Evolutionary conservation across 2,329 filamentous ascomycete species (phyloP), one percentile per base, ranked within the genome.

Genomic region (Penicillium brevicompactum): DNA sequence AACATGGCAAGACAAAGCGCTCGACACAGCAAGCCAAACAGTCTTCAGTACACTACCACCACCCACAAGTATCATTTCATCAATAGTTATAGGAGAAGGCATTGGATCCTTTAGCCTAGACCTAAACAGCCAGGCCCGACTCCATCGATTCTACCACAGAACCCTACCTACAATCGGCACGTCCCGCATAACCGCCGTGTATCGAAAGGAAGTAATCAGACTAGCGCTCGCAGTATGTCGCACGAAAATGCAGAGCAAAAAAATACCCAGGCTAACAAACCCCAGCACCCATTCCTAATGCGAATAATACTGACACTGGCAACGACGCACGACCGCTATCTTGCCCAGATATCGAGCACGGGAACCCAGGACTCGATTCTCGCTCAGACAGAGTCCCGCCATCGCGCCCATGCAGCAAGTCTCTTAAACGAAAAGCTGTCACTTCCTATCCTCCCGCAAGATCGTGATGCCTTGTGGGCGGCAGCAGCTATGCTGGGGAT

Each of bases 231-330:
- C 53, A 18, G 60, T 61, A 49, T 42, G 47, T 18, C 10, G 5
- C 14, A 3, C 2, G 14, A 14, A 9, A 10, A 4, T 11, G 13
- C 11, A 6, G 18, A 18, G 18, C 18, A 22, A 32, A 16, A 9
- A 45, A 8, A 11, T 11, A 34, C 32, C 30, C 49, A 2, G 72
- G 67, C 22, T 69, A 65, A 13, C 53, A 62, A 16, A 59, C 76
- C 13, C 78, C 77, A 81, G 79, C 71, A 82, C 46, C 75, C 79
- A 0, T 84, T 81, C 51, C 71, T 86, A 5, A 78, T 84, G 70
- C 83, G 86, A 64, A 72, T 80, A 45, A 73, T 84, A 16, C 70
- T 85, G 30, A 75, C 80, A 18, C 62, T 85, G 21, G 80, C 83
- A 2, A 66, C 81, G 3, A 76, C 83, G 58, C 83, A 87, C 59